Evolutionary conservation across 2,329 filamentous ascomycete genomes (phyloP).

Genomic region (Colletotrichum higginsianum): DNA sequence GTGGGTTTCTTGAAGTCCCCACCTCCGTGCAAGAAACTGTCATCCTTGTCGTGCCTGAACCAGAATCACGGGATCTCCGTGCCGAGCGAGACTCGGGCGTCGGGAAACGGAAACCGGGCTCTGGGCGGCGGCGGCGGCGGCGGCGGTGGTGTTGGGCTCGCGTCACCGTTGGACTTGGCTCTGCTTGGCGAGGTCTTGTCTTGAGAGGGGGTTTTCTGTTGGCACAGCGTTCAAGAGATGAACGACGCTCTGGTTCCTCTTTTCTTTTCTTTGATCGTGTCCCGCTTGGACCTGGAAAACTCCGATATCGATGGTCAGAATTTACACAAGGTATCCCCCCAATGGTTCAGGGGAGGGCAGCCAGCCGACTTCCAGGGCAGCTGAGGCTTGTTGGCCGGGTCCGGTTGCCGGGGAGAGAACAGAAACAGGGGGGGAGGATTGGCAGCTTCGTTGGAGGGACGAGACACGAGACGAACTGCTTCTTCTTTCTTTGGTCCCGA

Average conservation of each 20-base stretch:
- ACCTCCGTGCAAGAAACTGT: not conserved
- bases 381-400: not conserved
- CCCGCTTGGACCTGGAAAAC: too few species aligned
- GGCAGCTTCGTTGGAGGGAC: not conserved
- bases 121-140: too few species aligned
- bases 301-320: too few species aligned
- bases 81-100: not conserved
- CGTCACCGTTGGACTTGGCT: too few species aligned
- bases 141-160: too few species aligned
- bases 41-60: not conserved
- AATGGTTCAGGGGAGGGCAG: not conserved
- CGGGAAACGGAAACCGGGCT: not conserved
- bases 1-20: not conserved
- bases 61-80: not conserved
- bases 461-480: slow-evolving; percentile 9
- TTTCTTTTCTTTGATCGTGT: too few species aligned
- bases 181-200: not conserved
- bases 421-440: not conserved
- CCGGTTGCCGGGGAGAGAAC: slow-evolving; percentile 5
- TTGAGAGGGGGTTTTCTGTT: too few species aligned
- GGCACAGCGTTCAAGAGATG: too few species aligned
- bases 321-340: too few species aligned
- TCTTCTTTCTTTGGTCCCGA: not conserved
- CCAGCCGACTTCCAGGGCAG: not conserved
- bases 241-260: not conserved